Base-by-base conservation (phyloP, 495 filamentous ascomycete species). In the Penicillium coffeae region DNA sequence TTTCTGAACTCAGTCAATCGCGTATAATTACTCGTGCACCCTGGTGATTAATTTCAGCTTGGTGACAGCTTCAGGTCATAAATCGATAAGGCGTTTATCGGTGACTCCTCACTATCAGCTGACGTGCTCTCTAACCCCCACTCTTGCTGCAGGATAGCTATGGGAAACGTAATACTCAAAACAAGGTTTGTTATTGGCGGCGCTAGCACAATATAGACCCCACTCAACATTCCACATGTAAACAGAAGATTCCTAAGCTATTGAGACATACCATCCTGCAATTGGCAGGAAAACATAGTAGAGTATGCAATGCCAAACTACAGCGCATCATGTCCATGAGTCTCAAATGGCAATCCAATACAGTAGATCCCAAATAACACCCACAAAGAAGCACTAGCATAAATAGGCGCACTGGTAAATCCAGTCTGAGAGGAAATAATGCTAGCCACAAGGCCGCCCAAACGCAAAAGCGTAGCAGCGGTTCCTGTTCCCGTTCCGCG, bases 401-500 rank as follows among this genome's bases (percentile, higher is more conserved):
- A 69, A 10, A 69, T 65, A 13, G 64, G 66, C 0, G 63, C 64
- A 16, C 53, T 58, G 2, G 59, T 67, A 39, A 65, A 67, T 1
- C 62, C 64, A 14, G 55, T 62, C 30, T 69, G 52, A 0, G 65
- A 60, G 0, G 65, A 66, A 18, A 69, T 60, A 20, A 69, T 20
- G 45, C 56, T 60, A n/a, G 63, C 64, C 2, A 59, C 48, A 0
- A 67, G 49, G 2, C 66, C 66, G 0, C 66, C 66, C 2, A 66
- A 34, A 0, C 66, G 50, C 3, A 65, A 38, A 6, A 70, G 42
- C 0, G 58, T 48, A 1, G 62, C 58, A 2, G 78, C 76, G 0
- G 78, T 58, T 1, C 78, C 77, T 9, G 69, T 70, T 3, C 72
- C 79, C 0, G 75, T 80, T 12, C 77, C 76, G 34, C 78, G 62